phyloP scores from a whole-genome alignment of 768 basidiomycete genomes.

The Daedaleopsis sinensis region DNA sequence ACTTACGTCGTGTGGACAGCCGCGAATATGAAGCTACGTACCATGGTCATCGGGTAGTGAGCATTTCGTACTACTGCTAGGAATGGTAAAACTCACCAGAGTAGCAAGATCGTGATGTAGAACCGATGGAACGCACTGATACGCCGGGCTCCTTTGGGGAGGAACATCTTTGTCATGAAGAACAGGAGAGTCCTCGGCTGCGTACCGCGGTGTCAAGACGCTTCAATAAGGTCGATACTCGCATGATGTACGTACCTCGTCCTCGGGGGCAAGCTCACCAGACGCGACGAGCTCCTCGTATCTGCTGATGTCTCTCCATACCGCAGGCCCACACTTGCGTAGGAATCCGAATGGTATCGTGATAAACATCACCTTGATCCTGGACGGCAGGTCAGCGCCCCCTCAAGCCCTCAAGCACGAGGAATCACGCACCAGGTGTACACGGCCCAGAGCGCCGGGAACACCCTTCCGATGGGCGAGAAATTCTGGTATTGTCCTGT shows the following conservation, averaged over 20 bases:
- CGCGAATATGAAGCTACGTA: constrained; percentile 36
- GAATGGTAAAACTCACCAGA: constrained; percentile 24
- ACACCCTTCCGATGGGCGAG: constrained; percentile 28
- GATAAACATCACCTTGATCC: constrained; percentile 25
- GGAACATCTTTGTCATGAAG: constrained; percentile 22
- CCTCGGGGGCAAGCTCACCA: constrained; percentile 7
- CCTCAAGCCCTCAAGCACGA: no score
- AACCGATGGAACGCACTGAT: constrained; percentile 21
- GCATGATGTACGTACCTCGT: constrained; percentile 8
- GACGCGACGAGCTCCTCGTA: constrained; percentile 18
- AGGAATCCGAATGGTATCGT: constrained; percentile 24
- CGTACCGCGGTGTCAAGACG: background rate
- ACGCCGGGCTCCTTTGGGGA: constrained; percentile 5
- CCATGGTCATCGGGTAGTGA: background rate
- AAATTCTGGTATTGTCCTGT: constrained; percentile 36
- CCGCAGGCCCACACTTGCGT: constrained; percentile 18
- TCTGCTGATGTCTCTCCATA: constrained; percentile 21
- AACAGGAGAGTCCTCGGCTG: constrained; percentile 22
- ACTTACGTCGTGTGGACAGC: constrained; percentile 40
- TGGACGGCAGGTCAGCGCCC: background rate
- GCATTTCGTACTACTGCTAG: background rate
- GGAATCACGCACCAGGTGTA: constrained; percentile 26
- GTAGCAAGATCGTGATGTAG: constrained; percentile 31
- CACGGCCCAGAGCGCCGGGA: constrained; percentile 29
- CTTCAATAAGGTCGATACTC: no score